Evolutionary conservation across 2,329 filamentous ascomycete species (phyloP).

Genomic region (Penicillium sp.): DNA sequence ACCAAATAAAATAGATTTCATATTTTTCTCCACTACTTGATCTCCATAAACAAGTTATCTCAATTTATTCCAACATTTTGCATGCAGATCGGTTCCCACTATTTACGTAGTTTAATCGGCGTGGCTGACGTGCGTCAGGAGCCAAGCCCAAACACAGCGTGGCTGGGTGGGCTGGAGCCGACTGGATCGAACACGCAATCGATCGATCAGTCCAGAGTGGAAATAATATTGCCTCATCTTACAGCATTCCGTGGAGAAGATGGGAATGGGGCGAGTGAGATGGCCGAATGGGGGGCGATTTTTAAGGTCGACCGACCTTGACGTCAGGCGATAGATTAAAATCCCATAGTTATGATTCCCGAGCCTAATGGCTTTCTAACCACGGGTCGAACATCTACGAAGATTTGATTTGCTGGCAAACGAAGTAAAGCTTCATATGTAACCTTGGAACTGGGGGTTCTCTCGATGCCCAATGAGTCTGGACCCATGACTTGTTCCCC

Average conservation of each 20-base stretch:
- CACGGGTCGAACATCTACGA: neutral
- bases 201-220: neutral
- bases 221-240: slow-evolving; percentile 4
- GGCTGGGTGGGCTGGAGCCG: slow-evolving; percentile 7
- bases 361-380: neutral
- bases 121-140: slow-evolving; percentile 12
- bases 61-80: neutral
- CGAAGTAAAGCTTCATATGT: neutral
- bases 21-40: neutral
- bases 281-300: neutral
- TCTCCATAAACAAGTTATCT: neutral
- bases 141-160: slow-evolving; percentile 2
- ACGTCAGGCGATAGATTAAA: neutral
- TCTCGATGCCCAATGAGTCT: slow-evolving; percentile 3
- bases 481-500: neutral
- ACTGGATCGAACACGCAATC: slow-evolving; percentile 6
- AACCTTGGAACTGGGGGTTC: neutral
- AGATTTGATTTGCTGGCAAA: neutral
- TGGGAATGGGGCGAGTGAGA: neutral
- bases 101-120: slow-evolving; percentile 1
- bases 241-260: neutral
- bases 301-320: neutral
- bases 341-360: neutral
- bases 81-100: neutral
- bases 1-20: neutral